phyloP scores from a whole-genome alignment of 2,329 filamentous ascomycete species.

The Epichloe elymi region DNA sequence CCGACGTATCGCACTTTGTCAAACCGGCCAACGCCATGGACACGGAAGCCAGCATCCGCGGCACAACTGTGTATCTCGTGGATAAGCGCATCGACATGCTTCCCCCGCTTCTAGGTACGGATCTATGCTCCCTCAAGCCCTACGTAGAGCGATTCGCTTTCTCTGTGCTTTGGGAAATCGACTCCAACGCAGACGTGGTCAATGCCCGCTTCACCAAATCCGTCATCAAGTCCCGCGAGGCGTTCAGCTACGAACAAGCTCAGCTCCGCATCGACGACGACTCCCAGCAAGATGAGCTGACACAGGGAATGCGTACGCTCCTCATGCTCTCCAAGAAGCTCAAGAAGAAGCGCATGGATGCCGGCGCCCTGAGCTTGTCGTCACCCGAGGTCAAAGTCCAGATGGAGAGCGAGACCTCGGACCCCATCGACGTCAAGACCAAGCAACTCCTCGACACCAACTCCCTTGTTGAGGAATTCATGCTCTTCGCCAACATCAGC shows the following conservation, averaged over 20 bases:
- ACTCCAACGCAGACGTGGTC: constrained; percentile 71
- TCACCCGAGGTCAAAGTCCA: constrained; percentile 97
- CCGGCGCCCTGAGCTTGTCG: constrained; percentile 85
- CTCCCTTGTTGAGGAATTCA: constrained; percentile 96
- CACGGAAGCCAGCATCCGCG: constrained; percentile 80
- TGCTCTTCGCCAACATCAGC: constrained; percentile 94
- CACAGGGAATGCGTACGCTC: constrained; percentile 74
- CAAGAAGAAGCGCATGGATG: constrained; percentile 90
- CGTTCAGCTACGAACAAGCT: constrained; percentile 95
- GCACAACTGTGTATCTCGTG: constrained; percentile 92
- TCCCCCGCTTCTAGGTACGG: constrained; percentile 92
- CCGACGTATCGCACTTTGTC: constrained; percentile 98
- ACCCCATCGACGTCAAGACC: constrained; percentile 91
- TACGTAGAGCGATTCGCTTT: constrained; percentile 93
- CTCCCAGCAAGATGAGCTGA: constrained; percentile 79
- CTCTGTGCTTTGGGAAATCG: constrained; percentile 80
- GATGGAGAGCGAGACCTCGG: constrained; percentile 87
- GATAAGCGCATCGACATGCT: constrained; percentile 99
- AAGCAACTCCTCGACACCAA: constrained; percentile 92
- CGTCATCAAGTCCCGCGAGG: constrained; percentile 90
- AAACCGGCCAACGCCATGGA: constrained; percentile 98
- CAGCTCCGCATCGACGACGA: constrained; percentile 86
- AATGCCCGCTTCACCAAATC: constrained; percentile 89
- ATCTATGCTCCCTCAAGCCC: constrained; percentile 91
- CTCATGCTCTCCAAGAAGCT: constrained; percentile 85